Conservation (phyloP, 257 asterid genomes). For the Solanum microdontum region DNA sequence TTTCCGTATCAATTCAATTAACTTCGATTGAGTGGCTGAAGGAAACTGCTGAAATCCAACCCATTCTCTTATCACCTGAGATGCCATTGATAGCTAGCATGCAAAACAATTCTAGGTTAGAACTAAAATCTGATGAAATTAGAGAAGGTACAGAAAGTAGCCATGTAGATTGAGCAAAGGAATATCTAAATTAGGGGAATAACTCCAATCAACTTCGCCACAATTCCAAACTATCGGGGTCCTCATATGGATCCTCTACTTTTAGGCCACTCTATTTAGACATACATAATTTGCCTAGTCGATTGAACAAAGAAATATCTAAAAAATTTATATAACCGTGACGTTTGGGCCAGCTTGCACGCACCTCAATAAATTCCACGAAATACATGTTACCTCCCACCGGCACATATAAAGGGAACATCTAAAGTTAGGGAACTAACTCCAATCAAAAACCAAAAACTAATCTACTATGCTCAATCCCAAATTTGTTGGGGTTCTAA, state of each 20-base stretch:
- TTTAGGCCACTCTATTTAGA: background rate
- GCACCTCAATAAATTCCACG: background rate
- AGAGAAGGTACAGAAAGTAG: background rate
- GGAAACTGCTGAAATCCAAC: slow-evolving; percentile 84
- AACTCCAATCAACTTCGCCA: background rate
- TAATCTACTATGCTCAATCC: background rate
- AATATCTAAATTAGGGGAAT: background rate
- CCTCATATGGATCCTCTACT: background rate
- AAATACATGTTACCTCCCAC: background rate
- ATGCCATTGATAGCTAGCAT: slow-evolving; percentile 52
- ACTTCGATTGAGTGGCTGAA: slow-evolving; percentile 73
- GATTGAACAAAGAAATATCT: background rate
- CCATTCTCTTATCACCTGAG: slow-evolving; percentile 76
- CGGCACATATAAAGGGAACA: background rate
- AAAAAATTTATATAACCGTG: background rate
- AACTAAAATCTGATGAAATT: background rate
- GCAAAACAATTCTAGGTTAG: background rate
- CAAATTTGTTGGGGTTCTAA: background rate
- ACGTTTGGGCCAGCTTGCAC: background rate
- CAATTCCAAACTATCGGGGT: background rate
- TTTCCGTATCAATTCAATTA: slow-evolving; percentile 65
- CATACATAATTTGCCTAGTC: background rate
- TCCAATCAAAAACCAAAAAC: background rate
- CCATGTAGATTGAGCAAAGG: background rate
- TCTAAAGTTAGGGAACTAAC: background rate